Conservation (phyloP, 768 basidiomycete species). For the Leccinum subtestaceum region DNA sequence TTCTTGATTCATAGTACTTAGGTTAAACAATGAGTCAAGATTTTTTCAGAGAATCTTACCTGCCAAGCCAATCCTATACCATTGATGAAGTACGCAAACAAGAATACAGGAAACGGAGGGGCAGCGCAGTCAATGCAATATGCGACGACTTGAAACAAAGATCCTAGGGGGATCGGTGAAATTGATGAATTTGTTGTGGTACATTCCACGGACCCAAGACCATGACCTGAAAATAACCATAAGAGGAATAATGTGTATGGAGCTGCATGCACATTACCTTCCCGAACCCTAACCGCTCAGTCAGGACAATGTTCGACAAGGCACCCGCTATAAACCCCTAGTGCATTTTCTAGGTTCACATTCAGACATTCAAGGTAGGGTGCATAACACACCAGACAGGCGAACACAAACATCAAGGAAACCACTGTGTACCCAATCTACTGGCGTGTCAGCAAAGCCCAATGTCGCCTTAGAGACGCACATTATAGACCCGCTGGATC, state of each 20-base stretch:
- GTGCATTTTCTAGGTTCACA: slow-evolving; percentile 17
- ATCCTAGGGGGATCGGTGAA: slow-evolving; percentile 35
- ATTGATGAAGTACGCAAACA: slow-evolving; percentile 43
- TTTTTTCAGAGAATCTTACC: slow-evolving; percentile 24
- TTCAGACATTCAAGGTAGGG: background rate
- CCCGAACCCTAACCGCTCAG: slow-evolving; percentile 42
- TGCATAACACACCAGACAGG: slow-evolving; percentile 37
- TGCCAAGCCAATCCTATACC: slow-evolving; percentile 52
- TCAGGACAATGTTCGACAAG: slow-evolving; percentile 43
- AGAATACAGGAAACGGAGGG: slow-evolving; percentile 64
- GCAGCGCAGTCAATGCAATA: slow-evolving; percentile 54
- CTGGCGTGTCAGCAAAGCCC: slow-evolving; percentile 1
- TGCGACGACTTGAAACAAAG: slow-evolving; percentile 51
- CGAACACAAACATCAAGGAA: slow-evolving; percentile 55
- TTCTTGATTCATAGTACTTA: slow-evolving; percentile 41
- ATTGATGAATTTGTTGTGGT: background rate
- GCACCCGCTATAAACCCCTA: slow-evolving; percentile 47
- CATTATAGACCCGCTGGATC: slow-evolving; percentile 58
- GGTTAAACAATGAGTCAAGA: background rate
- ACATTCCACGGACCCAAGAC: slow-evolving; percentile 30
- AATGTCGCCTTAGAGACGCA: slow-evolving; percentile 15
- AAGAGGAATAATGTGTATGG: background rate
- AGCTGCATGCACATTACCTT: slow-evolving; percentile 27
- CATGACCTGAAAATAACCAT: slow-evolving; percentile 34
- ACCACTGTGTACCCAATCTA: slow-evolving; percentile 52